Evolutionary conservation across 2,329 filamentous ascomycete genomes (phyloP), one percentile per base, ranked within the genome.

Genomic region (Claviceps purpurea): DNA sequence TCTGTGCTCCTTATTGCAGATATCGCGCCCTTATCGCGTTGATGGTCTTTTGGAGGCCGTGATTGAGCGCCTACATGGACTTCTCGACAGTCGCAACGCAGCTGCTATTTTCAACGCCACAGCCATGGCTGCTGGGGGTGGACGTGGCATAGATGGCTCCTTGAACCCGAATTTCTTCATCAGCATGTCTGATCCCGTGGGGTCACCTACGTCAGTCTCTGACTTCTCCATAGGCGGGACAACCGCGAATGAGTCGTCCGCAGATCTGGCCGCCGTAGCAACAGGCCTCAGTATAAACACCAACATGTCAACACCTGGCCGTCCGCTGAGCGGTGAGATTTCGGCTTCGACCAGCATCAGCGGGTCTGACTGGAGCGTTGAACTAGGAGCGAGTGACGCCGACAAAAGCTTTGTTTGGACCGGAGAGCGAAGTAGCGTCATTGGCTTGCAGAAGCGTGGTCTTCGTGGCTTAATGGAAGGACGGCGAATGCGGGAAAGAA

Each of bases 21-120:
- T 98, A 52, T 87, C 93, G 0, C 82, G 93, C 4, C 91, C 93
- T 0, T 98, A 98, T 65, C 87, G 89, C 57, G 79, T 98, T 47
- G 90, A 97, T 60, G 93, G 93, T 0, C 77, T 98, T 2, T 74
- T 97, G 1, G 93, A 98, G 70, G 89, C 89, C 0, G 88, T 94
- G 1, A 88, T 97, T 10, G 89, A 97, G 67, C 81, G 91, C 7
- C 75, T 98, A 0, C 93, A 98, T 62, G 78, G 87, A 34, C 79
- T 94, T 0, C 79, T 98, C 4, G 93, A 98, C 65, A 93, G 88
- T 47, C 80, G 91, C 47, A 98, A 97, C 59, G 91, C 93, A 0
- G 93, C 93, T 0, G 93, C 93, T 5, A 90, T 98, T 0, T 98
- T 98, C 74, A 98, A 98, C 58, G 93, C 93, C 0, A 93, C 91